Evolutionary conservation across 768 basidiomycete genomes (phyloP), one percentile per base, ranked within the genome.

Genomic region (Rhodocollybia butyracea): DNA sequence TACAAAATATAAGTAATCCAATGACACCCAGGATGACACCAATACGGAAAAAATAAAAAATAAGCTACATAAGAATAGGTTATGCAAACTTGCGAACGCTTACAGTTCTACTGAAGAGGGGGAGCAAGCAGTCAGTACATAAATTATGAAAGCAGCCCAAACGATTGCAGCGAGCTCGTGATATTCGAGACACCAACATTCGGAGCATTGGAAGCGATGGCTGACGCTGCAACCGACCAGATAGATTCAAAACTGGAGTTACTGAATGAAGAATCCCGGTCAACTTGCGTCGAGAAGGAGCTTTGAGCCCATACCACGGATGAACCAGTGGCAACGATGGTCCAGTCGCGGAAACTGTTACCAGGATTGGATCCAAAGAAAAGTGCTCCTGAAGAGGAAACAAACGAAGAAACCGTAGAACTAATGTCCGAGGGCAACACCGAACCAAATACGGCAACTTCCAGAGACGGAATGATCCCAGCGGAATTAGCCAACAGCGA

Each of bases 391-490:
- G 74, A 72, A 21, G 81, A 66, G 10, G 74, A 75, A 8, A 78
- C 70, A 56, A 86, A 80, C 7, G 82, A 76, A 19, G 84, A 80
- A 22, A 77, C 68, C 6, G 76, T 75, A 31, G 70, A 76, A 32
- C 60, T 60, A 27, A 84, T 64, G 62, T 87, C 85, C 3, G 75
- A 59, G 17, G 78, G 73, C 13, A 65, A 61, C 24, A 87, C 65
- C 13, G 76, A 70, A 5, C 85, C 86, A 63, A 87, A 86, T n/a
- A 87, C 62, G 1, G 83, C 84, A 3, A 85, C 81, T 66, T 86
- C 85, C 32, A 88, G 62, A 1, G 69, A 57, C 22, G 84, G 86
- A 42, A 87, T 68, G 1, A 69, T 63, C 11, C 73, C 59, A n/a
- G 85, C 61, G 2, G 74, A 70, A 50, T 68, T 62, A 52, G 69